Evolutionary conservation across 208 protist species (phyloP), one percentile per base, ranked within the genome.

Genomic region (Endotrypanum monterogeii): DNA sequence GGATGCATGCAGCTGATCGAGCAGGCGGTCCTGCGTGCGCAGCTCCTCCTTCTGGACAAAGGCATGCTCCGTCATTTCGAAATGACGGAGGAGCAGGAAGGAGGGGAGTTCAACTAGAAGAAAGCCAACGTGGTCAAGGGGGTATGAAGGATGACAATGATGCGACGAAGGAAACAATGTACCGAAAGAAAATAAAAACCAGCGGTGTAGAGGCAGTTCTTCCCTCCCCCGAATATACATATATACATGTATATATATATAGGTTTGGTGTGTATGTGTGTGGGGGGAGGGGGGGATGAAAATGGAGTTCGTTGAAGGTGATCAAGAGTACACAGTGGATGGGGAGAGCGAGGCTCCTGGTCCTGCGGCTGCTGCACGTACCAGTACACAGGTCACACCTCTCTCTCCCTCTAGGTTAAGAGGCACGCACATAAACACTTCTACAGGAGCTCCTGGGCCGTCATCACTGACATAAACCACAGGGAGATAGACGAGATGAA

Each of bases 1-100:
- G 50, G 86, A 92, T 67, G 86, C 83, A 68, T 96, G 92, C 39
- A 96, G 82, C 76, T 96, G 85, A 73, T 93, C 89, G 28, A 96
- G 84, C 44, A 96, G 86, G 23, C 87, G 80, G 70, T 91, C 89
- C 74, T 96, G 89, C 65, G 88, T 85, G 41, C 80, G 73, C 58
- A 83, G 51, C 30, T 88, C 75, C 6, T 63, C 54, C 28, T 82
- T 76, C 60, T 83, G 62, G 3, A 69, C 71, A 39, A 72, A 57
- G 20, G 58, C 55, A 28, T 61, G 57, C 50, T 82, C 58, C 25
- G 68, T 67, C 58, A 83, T 73, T 32, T 16, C 9, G 56, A 28
- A 50, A 44, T 37, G 25, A 7, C 11, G 44, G 23, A 25, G n/a
- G n/a, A n/a, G n/a, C n/a, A n/a, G n/a, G n/a, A n/a, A n/a, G n/a